A percentile compares a stretch with the other conserved stretches of the same genome.
phyloP scores from a whole-genome alignment of 2,329 filamentous ascomycete genomes.

The Phialophora macrospora region DNA sequence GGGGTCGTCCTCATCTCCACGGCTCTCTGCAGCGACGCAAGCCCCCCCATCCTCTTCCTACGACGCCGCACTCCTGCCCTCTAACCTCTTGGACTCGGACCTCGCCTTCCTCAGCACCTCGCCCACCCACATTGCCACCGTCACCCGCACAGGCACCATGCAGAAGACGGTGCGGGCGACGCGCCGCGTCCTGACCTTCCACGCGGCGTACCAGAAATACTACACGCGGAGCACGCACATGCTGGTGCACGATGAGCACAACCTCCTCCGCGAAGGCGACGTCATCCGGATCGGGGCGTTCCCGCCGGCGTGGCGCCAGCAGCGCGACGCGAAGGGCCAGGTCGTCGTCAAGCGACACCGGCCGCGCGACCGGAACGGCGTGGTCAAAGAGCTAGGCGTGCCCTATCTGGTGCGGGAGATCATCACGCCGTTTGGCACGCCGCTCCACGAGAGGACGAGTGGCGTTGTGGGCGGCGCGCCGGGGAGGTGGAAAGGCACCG shows the following conservation, averaged over 20 bases:
- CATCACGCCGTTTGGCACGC: conserved; percentile 36
- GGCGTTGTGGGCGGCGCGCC: conserved; percentile 19
- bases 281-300: conserved; percentile 34
- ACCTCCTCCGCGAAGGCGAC: conserved; percentile 37
- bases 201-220: conserved; percentile 36
- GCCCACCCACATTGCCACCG: conserved; percentile 18
- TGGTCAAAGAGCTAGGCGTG: conserved; percentile 23
- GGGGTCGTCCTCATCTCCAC: not conserved
- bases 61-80: conserved; percentile 1
- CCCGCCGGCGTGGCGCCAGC: conserved; percentile 22
- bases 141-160: conserved; percentile 30
- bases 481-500: conserved; percentile 26
- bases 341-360: conserved; percentile 17
- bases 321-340: conserved; percentile 23
- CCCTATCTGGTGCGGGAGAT: conserved; percentile 32
- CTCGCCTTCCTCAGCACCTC: conserved; percentile 14
- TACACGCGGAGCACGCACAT: conserved; percentile 30
- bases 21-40: not conserved
- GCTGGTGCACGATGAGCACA: conserved; percentile 37
- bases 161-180: conserved; percentile 31
- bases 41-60: not conserved
- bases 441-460: conserved; percentile 23
- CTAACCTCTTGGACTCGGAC: conserved; percentile 7
- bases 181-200: conserved; percentile 30
- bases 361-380: conserved; percentile 13